Evolutionary conservation across 371 early-diverging fungal species (phyloP).

Genomic region (Mucor saturninus): DNA sequence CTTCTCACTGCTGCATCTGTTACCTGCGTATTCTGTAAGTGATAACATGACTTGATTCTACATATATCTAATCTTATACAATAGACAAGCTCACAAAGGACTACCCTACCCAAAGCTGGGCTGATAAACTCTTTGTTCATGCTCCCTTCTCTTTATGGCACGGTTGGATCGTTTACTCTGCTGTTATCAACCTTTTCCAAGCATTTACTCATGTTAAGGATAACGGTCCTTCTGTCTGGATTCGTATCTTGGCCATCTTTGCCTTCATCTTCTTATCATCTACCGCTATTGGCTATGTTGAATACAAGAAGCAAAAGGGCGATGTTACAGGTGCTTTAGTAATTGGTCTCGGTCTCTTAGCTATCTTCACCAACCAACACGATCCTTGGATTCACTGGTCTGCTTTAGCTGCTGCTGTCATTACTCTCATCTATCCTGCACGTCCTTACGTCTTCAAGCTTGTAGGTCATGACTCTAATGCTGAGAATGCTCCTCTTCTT

Average conservation of each 20-base stretch:
- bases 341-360: conserved; percentile 56
- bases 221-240: conserved; percentile 52
- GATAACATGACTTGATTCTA: not conserved
- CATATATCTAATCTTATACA: conserved; percentile 11
- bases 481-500: conserved; percentile 39
- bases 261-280: conserved; percentile 61
- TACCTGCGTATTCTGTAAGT: conserved; percentile 56
- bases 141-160: conserved; percentile 79
- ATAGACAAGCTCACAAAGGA: conserved; percentile 56
- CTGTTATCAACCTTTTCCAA: conserved; percentile 66
- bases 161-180: conserved; percentile 70
- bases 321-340: conserved; percentile 67
- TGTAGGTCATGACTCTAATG: conserved; percentile 38
- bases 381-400: conserved; percentile 56
- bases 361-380: conserved; percentile 49
- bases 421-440: conserved; percentile 59
- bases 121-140: conserved; percentile 66
- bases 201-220: conserved; percentile 53
- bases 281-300: conserved; percentile 71
- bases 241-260: conserved; percentile 56
- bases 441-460: conserved; percentile 56
- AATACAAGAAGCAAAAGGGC: conserved; percentile 65
- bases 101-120: conserved; percentile 47
- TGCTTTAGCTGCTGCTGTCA: conserved; percentile 56
- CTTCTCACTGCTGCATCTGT: conserved; percentile 55